Percentiles rank a stretch among this genome's conserved stretches.
Conservation (phyloP, 495 filamentous ascomycete species). For the Aspergillus nanangensis region DNA sequence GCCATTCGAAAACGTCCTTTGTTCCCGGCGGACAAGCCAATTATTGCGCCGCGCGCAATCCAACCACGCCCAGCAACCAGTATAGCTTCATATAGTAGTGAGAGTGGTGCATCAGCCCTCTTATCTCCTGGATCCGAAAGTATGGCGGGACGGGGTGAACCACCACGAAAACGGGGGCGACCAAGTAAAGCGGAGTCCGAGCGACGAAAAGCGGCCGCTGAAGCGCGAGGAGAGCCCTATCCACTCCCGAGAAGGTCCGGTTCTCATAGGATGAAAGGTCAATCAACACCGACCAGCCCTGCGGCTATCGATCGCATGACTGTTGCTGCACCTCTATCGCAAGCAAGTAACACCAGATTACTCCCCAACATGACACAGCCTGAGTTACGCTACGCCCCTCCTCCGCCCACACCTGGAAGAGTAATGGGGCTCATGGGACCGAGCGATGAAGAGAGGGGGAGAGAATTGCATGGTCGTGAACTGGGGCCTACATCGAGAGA, state of each 20-base stretch:
- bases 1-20: conserved; percentile 32
- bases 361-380: conserved; percentile 7
- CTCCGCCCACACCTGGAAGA: conserved; percentile 2
- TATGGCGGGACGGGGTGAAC: conserved; percentile 24
- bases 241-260: conserved; percentile 33
- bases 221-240: conserved; percentile 47
- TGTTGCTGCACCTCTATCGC: conserved; percentile 4
- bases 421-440: conserved; percentile 6
- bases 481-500: conserved; percentile 27
- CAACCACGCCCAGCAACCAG: conserved; percentile 37
- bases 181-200: conserved; percentile 56
- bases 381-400: conserved; percentile 11
- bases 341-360: conserved; percentile 4
- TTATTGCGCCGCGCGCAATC: conserved; percentile 31
- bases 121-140: conserved; percentile 31
- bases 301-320: conserved; percentile 10
- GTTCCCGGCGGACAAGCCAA: conserved; percentile 30
- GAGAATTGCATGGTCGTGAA: conserved; percentile 18
- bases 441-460: conserved; percentile 14
- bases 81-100: conserved; percentile 33
- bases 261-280: conserved; percentile 26
- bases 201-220: conserved; percentile 45
- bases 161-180: conserved; percentile 55
- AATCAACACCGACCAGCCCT: conserved; percentile 32
- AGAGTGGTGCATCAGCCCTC: conserved; percentile 34